Base-by-base conservation (phyloP, 139 green algal species). In the Coelastrella sp. region DNA sequence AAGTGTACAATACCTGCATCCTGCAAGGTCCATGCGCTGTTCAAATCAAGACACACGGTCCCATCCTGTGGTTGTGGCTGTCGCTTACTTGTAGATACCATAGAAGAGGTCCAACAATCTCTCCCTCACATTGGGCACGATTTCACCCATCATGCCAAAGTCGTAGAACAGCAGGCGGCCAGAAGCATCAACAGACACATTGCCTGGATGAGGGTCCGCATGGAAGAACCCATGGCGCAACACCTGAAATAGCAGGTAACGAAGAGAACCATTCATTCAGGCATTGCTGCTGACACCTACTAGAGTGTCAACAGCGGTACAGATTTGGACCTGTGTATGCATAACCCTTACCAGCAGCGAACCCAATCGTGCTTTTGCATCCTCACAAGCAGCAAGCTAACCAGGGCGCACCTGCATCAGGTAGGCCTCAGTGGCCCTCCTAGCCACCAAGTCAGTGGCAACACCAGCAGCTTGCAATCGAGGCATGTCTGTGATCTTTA, bases 51-150 rank as follows among this genome's bases (percentile, higher is more conserved):
- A n/a, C n/a, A n/a, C n/a, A n/a, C n/a, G n/a, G n/a, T n/a, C n/a
- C n/a, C n/a, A n/a, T n/a, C n/a, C n/a, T n/a, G n/a, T n/a, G n/a
- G n/a, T n/a, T n/a, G n/a, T n/a, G n/a, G n/a, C n/a, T n/a, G n/a
- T n/a, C 11, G 3, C 81, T 64, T 66, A 90, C 86, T 63, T 63
- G 87, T 99, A 99, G 15, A 99, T 94, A 35, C 93, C 95, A 85
- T 98, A 99, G 83, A 99, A 99, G 38, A 98, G 85, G 59, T 99
- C 96, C 83, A 98, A 85, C 82, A 99, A 92, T 32, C 94, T 93
- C 53, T 89, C 89, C 45, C 94, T 91, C 43, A 98, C 91, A 83
- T 95, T 89, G 2, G 79, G 43, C 8, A 82, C 63, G 37, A 91
- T 90, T 88, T 93, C 75, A 40, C 69, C 75, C 82, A 91, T 91